Evolutionary conservation across 257 asterid species (phyloP), one percentile per base, ranked within the genome.

Genomic region (Handroanthus guayacan): DNA sequence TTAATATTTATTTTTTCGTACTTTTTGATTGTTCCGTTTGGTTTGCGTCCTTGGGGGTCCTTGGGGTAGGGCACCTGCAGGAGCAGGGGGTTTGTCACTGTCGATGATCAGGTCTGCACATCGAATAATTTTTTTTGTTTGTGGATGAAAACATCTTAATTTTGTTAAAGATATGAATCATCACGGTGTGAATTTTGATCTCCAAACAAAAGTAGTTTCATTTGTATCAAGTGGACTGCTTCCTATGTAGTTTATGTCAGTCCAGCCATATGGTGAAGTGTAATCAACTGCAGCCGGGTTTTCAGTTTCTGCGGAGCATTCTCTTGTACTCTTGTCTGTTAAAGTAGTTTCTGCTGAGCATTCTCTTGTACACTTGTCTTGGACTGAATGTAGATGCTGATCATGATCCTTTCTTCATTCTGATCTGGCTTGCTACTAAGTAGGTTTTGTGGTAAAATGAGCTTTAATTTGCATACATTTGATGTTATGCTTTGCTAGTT

Each of bases 21-120:
- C 11, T 37, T 11, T 67, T 18, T 31, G 54, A 54, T 75, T 55
- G 55, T 18, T 70, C 18, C 14, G 16, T 34, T 74, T 75, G 57
- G 80, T n/a, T n/a, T 25, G 20, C 41, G 50, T 52, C 66, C 18
- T 31, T 34, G 66, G 67, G 74, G 31, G 36, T 75, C 18, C 44
- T 34, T 75, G 67, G 74, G 31, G 36, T 12, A 3, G 45, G 56
- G 16, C 14, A 65, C 55, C 55, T 44, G 55, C 4, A 31, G 58
- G 37, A n/a, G 34, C 6, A 3, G 39, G 45, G 18, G 44, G 31
- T 20, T 20, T 36, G 63, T 36, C 5, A 51, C 71, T 65, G n/a
- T 45, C 9, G n/a, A 31, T 31, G 17, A 25, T 16, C 64, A 34
- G 14, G 62, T 52, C 36, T 31, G 41, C 44, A 51, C 13, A 8